A percentile compares a stretch with the other conserved stretches of the same genome.
phyloP scores from a whole-genome alignment of 257 asterid genomes.

The Gentiana straminea region DNA sequence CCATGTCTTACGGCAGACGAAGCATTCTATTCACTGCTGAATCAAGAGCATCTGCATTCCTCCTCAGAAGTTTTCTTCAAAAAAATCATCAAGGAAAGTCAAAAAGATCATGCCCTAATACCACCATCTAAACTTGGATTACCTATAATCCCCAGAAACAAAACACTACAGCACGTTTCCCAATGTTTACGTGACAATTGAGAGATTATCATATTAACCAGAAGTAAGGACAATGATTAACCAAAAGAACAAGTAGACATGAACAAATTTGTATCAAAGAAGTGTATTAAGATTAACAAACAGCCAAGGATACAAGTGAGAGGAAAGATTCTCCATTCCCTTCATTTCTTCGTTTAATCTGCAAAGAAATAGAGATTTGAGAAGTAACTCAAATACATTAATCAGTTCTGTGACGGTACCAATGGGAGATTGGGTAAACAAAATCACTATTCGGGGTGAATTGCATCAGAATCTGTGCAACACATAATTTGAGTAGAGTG shows the following conservation, averaged over 20 bases:
- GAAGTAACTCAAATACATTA: neutral
- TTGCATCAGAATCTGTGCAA: too few species aligned
- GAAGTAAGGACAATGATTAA: neutral
- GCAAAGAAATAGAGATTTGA: conserved; percentile 18
- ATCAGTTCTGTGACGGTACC: too few species aligned
- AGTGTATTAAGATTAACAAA: neutral
- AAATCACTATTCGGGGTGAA: too few species aligned
- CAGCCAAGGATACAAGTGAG: conserved; percentile 74
- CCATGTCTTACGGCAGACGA: conserved; percentile 24
- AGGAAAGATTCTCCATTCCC: conserved; percentile 64
- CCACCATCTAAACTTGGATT: too few species aligned
- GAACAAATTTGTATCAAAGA: neutral
- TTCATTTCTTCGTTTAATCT: conserved; percentile 93
- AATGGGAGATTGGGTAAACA: too few species aligned
- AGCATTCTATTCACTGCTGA: conserved; percentile 57
- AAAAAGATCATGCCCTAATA: neutral
- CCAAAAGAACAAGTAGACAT: neutral
- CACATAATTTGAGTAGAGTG: too few species aligned
- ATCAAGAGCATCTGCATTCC: conserved; percentile 67
- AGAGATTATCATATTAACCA: neutral
- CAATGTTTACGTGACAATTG: too few species aligned
- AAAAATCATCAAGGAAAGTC: conserved; percentile 28
- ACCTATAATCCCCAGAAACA: too few species aligned
- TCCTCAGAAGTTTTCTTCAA: conserved; percentile 60
- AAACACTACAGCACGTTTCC: too few species aligned